A percentile compares a stretch with the other conserved stretches of the same genome.
phyloP scores from a whole-genome alignment of 1,284 basidiomycete genomes.

The Xanthoconium separans region DNA sequence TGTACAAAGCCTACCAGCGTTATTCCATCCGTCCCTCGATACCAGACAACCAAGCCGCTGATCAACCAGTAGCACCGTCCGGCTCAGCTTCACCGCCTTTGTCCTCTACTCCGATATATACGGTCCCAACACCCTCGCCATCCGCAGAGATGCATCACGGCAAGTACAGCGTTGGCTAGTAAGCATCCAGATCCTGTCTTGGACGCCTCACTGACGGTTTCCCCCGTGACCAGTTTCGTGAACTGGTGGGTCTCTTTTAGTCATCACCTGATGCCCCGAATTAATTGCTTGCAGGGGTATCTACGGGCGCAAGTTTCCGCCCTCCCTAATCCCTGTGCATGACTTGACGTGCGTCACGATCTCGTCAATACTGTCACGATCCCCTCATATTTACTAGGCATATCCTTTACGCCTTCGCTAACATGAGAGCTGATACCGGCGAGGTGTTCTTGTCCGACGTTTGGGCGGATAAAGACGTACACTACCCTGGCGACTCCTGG shows the following conservation, averaged over 20 bases:
- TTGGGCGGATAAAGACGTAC: slow-evolving; percentile 93
- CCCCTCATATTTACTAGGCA: slow-evolving; percentile 46
- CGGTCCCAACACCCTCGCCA: slow-evolving; percentile 11
- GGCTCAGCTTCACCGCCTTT: slow-evolving; percentile 5
- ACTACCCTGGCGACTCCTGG: slow-evolving; percentile 87
- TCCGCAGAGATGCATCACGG: slow-evolving; percentile 35
- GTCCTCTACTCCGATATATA: slow-evolving; percentile 5
- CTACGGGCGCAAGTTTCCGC: slow-evolving; percentile 87
- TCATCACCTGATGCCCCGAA: slow-evolving; percentile 1
- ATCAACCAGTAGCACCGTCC: slow-evolving; percentile 12
- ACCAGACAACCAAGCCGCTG: slow-evolving; percentile 13
- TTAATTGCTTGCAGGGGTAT: slow-evolving; percentile 70
- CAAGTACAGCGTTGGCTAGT: slow-evolving; percentile 81
- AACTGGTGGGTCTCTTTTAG: slow-evolving; percentile 56
- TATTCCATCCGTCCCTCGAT: slow-evolving; percentile 6
- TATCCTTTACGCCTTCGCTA: slow-evolving; percentile 88
- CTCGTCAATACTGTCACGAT: not conserved
- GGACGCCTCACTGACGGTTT: slow-evolving; percentile 9
- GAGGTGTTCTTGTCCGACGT: slow-evolving; percentile 86
- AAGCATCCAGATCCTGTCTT: slow-evolving; percentile 34
- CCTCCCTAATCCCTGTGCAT: slow-evolving; percentile 74
- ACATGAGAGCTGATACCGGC: slow-evolving; percentile 78
- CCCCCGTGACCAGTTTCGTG: slow-evolving; percentile 52
- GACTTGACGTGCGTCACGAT: slow-evolving; percentile 75
- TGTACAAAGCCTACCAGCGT: slow-evolving; percentile 19